These are phyloP conservation scores for Tolypocladium nubicola DNA, from an alignment of 2,329 filamentous ascomycete genomes.

Conservation along the genomic window DNA sequence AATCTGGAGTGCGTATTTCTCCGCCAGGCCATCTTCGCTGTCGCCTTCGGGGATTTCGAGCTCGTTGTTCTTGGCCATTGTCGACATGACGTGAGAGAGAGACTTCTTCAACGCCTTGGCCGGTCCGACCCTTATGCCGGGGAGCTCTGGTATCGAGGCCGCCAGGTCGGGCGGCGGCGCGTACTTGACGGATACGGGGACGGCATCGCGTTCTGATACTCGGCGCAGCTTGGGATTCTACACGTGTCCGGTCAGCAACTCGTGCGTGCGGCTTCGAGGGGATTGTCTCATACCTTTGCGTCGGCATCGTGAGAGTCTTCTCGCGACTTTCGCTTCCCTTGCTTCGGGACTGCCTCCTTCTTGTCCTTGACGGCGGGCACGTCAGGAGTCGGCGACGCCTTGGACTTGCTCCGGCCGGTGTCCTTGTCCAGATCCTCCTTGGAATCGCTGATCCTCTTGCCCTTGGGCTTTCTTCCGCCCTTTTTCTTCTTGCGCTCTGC, in stretches of 20 bases:
- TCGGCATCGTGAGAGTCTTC: constrained; percentile 45
- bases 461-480: constrained; percentile 52
- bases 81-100: constrained; percentile 54
- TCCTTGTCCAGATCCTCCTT: constrained; percentile 48
- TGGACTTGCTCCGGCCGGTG: constrained; percentile 15
- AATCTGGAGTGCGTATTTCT: constrained; percentile 65
- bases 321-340: constrained; percentile 45
- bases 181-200: constrained; percentile 28
- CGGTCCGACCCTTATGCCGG: constrained; percentile 53
- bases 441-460: constrained; percentile 54
- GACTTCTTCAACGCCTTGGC: constrained; percentile 63
- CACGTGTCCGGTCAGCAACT: background rate
- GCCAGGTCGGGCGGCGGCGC: constrained; percentile 41
- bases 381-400: constrained; percentile 29
- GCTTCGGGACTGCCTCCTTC: constrained; percentile 31
- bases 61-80: constrained; percentile 54
- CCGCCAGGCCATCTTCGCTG: constrained; percentile 53
- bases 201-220: constrained; percentile 37
- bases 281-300: constrained; percentile 30
- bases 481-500: constrained; percentile 45
- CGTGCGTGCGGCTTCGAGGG: background rate
- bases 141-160: constrained; percentile 42
- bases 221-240: constrained; percentile 40
- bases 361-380: constrained; percentile 32
- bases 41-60: constrained; percentile 54